These are phyloP conservation scores for Suhomyces guaymorum DNA, from an alignment of 1,139 yeast genomes.

Conservation along the genomic window DNA sequence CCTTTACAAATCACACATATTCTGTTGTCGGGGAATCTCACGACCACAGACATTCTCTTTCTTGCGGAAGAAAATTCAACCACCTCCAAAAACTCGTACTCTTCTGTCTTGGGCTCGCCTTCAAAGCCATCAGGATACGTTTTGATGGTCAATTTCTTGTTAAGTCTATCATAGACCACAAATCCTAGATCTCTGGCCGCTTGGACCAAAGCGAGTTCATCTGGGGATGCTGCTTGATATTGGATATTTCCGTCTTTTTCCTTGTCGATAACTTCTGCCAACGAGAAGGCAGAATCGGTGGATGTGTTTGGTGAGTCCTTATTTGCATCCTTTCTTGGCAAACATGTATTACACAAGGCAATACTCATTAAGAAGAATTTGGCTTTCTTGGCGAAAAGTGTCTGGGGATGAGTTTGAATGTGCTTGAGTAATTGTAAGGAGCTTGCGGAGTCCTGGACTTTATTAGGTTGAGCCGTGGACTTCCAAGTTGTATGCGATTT, in stretches of 20 bases:
- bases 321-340: conserved; percentile 51
- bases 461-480: conserved; percentile 41
- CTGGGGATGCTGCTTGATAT: conserved; percentile 95
- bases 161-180: conserved; percentile 69
- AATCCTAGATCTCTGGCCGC: conserved; percentile 96
- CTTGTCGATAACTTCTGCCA: conserved; percentile 17
- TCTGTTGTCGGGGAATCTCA: conserved; percentile 76
- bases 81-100: conserved; percentile 71
- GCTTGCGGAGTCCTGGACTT: conserved; percentile 28
- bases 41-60: conserved; percentile 91
- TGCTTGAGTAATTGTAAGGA: conserved; percentile 63
- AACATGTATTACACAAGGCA: conserved; percentile 87
- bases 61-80: conserved; percentile 87
- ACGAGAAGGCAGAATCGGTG: conserved; percentile 9
- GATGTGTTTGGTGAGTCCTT: conserved; percentile 2
- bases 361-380: conserved; percentile 76
- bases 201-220: conserved; percentile 86
- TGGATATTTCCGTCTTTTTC: conserved; percentile 53
- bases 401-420: conserved; percentile 69
- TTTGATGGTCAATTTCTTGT: conserved; percentile 60
- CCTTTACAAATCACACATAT: conserved; percentile 87
- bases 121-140: conserved; percentile 85
- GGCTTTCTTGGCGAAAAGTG: conserved; percentile 70
- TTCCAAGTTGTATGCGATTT: conserved; percentile 33
- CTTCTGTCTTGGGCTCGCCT: conserved; percentile 59